Evolutionary conservation across 192 early-diverging fungal species (phyloP), one percentile per base, ranked within the genome.

Genomic region (Rhizophagus clarus): DNA sequence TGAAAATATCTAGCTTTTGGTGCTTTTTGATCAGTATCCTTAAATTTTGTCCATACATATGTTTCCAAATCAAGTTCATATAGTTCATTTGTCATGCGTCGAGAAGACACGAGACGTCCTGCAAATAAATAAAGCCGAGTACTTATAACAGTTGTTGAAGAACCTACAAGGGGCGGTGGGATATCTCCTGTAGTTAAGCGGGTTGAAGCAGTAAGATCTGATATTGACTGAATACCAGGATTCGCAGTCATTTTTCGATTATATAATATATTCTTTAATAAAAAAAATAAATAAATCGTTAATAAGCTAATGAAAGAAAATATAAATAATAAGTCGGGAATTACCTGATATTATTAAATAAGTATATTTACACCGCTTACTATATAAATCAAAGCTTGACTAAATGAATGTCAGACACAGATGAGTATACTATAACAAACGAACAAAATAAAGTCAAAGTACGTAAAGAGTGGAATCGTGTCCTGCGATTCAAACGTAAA

Each of bases 111-210:
- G 11, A 93, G 84, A 17, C 93, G 89, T 31, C 93, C 93, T 61
- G 90, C 93, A 85, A 95, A 95, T 45, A 95, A 88, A 77, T 89
- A 93, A 1, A 92, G 79, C 29, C 86, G 80, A 26, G 89, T 88
- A 34, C 85, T 87, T n/a, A 95, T 84, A 20, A 92, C 90, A 28
- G 92, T 91, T 63, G 89, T 88, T 0, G 93, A 92, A 67, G 91
- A 88, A 40, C 93, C 93, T 3, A 95, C 92, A 64, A 95, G 85
- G 7, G 93, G 92, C 24, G 93, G 92, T 20, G 93, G 93, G 70
- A 91, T 88, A 63, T 95, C 92, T 62, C 93, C 93, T 10, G 83
- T 86, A 45, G 85, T 86, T 79, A 86, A 82, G 26, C 83, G 79
- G 22, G 85, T 84, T 9, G 85, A 82, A 28, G 85, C 83, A 10